Evolutionary conservation across 1,139 yeast species (phyloP).

Genomic region (Yamadazyma aaseri): DNA sequence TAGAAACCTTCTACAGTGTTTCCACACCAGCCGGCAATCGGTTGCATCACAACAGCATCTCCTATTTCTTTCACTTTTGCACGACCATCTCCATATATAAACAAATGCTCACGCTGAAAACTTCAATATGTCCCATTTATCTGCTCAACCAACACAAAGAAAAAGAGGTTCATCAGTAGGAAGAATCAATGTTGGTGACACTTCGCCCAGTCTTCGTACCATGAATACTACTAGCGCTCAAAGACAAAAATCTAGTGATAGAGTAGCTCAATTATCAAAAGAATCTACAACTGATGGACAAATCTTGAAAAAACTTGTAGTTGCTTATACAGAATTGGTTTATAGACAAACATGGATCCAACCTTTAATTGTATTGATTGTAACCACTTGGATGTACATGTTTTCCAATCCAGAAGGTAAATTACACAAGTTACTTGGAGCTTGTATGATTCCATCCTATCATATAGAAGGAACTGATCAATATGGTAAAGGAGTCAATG

Average conservation of each 20-base stretch:
- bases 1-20: no score
- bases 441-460: slow-evolving; percentile 71
- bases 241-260: slow-evolving; percentile 32
- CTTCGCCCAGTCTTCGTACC: slow-evolving; percentile 50
- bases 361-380: slow-evolving; percentile 53
- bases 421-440: slow-evolving; percentile 56
- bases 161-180: slow-evolving; percentile 57
- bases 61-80: no score
- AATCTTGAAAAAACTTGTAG: slow-evolving; percentile 49
- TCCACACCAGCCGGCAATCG: no score
- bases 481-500: slow-evolving; percentile 87
- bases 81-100: no score
- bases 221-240: slow-evolving; percentile 40
- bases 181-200: slow-evolving; percentile 56
- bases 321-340: slow-evolving; percentile 58
- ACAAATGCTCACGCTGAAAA: no score
- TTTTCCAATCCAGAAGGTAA: slow-evolving; percentile 53
- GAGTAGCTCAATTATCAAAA: slow-evolving; percentile 30
- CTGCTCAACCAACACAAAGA: background rate
- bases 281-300: slow-evolving; percentile 37
- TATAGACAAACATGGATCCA: slow-evolving; percentile 79
- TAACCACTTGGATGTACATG: slow-evolving; percentile 39
- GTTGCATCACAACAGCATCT: no score
- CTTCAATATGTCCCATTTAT: no score
- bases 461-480: slow-evolving; percentile 52